Conservation (phyloP, 2,329 filamentous ascomycete species). For the Pleomassaria siparia region DNA sequence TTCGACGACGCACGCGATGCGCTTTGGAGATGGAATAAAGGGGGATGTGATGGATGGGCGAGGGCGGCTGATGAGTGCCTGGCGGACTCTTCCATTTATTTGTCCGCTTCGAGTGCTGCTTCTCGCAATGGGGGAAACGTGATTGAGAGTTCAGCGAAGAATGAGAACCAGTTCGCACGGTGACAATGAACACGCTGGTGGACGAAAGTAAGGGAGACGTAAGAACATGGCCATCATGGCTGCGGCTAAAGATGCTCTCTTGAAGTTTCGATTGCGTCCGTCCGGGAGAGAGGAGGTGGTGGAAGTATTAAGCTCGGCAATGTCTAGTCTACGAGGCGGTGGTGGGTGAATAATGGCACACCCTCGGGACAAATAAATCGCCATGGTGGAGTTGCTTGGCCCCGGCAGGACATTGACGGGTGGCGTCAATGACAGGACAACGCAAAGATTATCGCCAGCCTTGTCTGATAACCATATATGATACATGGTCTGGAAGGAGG, state of each 20-base stretch:
- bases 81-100: slow-evolving; percentile 40
- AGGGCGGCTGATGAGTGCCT: slow-evolving; percentile 17
- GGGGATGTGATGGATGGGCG: slow-evolving; percentile 23
- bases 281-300: slow-evolving; percentile 1
- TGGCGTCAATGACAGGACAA: too few species aligned
- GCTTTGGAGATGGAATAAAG: slow-evolving; percentile 18
- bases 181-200: slow-evolving; percentile 7
- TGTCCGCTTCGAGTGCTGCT: slow-evolving; percentile 40
- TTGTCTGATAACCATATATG: too few species aligned
- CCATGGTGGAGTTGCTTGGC: slow-evolving; percentile 1
- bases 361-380: slow-evolving; percentile 4
- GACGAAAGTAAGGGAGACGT: not conserved
- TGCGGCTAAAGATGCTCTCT: not conserved
- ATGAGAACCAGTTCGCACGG: slow-evolving; percentile 35
- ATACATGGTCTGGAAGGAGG: too few species aligned
- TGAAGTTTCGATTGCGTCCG: not conserved
- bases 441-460: too few species aligned
- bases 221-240: not conserved
- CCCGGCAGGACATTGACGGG: too few species aligned
- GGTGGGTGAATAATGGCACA: not conserved
- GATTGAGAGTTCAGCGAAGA: slow-evolving; percentile 42
- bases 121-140: slow-evolving; percentile 31
- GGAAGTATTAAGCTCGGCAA: slow-evolving; percentile 10
- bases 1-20: slow-evolving; percentile 23
- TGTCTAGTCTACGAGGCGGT: not conserved